Conservation (phyloP, 1,284 basidiomycete species). For the Abortiporus biennis region DNA sequence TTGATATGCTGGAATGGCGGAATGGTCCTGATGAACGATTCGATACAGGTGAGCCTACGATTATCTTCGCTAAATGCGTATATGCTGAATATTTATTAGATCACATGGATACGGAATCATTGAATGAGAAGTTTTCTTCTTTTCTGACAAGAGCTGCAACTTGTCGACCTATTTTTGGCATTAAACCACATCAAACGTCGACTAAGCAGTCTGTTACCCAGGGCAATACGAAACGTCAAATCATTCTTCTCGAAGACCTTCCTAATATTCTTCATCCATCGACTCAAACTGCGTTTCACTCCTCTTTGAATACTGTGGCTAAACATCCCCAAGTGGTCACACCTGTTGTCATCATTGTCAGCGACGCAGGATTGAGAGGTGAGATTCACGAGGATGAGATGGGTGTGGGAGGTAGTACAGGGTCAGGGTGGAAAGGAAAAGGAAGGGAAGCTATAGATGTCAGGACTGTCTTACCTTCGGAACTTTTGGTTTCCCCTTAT, state of each 20-base stretch:
- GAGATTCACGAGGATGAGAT: constrained; percentile 53
- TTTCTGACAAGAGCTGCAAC: constrained; percentile 74
- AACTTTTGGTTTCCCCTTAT: constrained; percentile 54
- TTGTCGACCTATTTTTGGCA: constrained; percentile 50
- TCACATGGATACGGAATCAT: constrained; percentile 40
- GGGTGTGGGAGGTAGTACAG: constrained; percentile 34
- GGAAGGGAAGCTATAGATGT: constrained; percentile 59
- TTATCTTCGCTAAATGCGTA: too few species aligned
- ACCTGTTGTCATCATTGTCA: constrained; percentile 82
- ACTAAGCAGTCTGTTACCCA: constrained; percentile 4
- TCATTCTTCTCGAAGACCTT: constrained; percentile 88
- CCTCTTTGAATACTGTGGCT: constrained; percentile 56
- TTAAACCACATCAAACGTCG: constrained; percentile 6
- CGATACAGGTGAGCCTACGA: too few species aligned
- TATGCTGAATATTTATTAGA: too few species aligned
- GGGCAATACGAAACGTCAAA: constrained; percentile 32
- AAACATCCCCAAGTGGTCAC: constrained; percentile 31
- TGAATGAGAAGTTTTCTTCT: constrained; percentile 68
- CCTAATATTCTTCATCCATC: constrained; percentile 81
- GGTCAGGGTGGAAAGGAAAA: constrained; percentile 35
- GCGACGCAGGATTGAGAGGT: constrained; percentile 74
- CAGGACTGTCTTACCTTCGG: constrained; percentile 58
- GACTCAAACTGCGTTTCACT: constrained; percentile 76
- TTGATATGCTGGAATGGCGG: constrained; percentile 86
- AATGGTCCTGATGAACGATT: constrained; percentile 55